phyloP scores from a whole-genome alignment of 2,329 filamentous ascomycete genomes.

The Diaporthe humulicola region DNA sequence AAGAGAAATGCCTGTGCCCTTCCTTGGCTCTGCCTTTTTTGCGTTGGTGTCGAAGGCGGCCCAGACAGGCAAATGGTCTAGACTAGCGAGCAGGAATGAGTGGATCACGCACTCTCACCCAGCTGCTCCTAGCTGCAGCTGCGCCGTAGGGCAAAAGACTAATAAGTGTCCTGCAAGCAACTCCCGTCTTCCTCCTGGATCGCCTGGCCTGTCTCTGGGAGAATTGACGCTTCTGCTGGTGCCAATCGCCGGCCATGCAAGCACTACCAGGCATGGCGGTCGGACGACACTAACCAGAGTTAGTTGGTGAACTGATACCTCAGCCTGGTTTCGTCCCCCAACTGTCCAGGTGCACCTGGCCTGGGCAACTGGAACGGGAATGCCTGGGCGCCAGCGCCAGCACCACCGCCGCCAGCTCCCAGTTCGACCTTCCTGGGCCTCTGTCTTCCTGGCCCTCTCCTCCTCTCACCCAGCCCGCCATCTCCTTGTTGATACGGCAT shows the following conservation, averaged over 20 bases:
- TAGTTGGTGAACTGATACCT: constrained; percentile 36
- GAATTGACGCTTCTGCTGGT: constrained; percentile 10
- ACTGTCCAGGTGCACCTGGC: constrained; percentile 13
- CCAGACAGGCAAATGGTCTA: neutral
- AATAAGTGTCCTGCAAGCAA: constrained; percentile 24
- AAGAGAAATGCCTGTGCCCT: neutral
- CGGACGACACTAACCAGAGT: constrained; percentile 34
- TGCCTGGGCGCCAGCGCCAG: constrained; percentile 26
- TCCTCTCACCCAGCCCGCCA: constrained; percentile 6
- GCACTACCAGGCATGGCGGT: constrained; percentile 33
- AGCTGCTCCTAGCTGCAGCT: constrained; percentile 28
- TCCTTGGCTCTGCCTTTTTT: neutral
- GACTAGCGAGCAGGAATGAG: constrained; percentile 29
- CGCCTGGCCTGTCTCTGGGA: neutral
- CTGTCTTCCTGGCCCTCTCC: constrained; percentile 7
- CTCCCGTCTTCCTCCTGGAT: constrained; percentile 13
- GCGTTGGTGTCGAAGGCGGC: constrained; percentile 12
- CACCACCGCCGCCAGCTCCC: neutral
- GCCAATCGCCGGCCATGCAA: constrained; percentile 34
- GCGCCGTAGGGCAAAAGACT: constrained; percentile 22
- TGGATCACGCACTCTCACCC: neutral
- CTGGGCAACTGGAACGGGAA: constrained; percentile 28
- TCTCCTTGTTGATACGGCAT: constrained; percentile 27
- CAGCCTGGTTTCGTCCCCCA: constrained; percentile 28
- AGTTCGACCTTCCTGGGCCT: neutral